phyloP scores from a whole-genome alignment of 2,329 filamentous ascomycete species.

The Pseudogymnoascus sp. region DNA sequence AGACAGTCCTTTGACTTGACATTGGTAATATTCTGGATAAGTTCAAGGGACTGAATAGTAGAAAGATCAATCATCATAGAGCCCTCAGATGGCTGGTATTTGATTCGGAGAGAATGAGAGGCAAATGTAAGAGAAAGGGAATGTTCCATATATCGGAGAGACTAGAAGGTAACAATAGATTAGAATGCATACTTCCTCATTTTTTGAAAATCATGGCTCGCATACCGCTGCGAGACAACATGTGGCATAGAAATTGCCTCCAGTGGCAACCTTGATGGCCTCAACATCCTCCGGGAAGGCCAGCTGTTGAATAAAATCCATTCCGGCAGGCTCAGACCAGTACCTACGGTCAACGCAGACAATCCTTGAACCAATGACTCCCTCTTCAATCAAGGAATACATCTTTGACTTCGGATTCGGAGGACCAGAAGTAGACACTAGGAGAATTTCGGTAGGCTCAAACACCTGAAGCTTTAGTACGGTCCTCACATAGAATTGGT shows the following conservation, averaged over 20 bases:
- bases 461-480: conserved; percentile 79
- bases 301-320: conserved; percentile 71
- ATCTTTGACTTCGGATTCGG: conserved; percentile 65
- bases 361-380: conserved; percentile 54
- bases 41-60: conserved; percentile 77
- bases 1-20: conserved; percentile 73
- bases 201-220: conserved; percentile 11
- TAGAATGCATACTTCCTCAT: background rate
- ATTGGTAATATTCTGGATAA: conserved; percentile 79
- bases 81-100: conserved; percentile 79
- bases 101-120: conserved; percentile 73
- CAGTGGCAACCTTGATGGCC: conserved; percentile 67
- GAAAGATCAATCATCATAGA: conserved; percentile 94
- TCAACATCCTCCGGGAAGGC: conserved; percentile 74
- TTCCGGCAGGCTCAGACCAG: conserved; percentile 72
- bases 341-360: conserved; percentile 65
- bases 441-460: conserved; percentile 69
- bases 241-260: conserved; percentile 78
- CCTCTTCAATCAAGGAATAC: conserved; percentile 64
- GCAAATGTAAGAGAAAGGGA: conserved; percentile 61
- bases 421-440: conserved; percentile 60
- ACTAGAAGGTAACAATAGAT: conserved; percentile 39
- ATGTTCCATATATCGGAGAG: conserved; percentile 70
- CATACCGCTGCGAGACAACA: conserved; percentile 79
- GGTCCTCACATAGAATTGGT: conserved; percentile 81